Evolutionary conservation across 2,329 filamentous ascomycete genomes (phyloP), one percentile per base, ranked within the genome.

Genomic region (Mycocentrospora acerina): DNA sequence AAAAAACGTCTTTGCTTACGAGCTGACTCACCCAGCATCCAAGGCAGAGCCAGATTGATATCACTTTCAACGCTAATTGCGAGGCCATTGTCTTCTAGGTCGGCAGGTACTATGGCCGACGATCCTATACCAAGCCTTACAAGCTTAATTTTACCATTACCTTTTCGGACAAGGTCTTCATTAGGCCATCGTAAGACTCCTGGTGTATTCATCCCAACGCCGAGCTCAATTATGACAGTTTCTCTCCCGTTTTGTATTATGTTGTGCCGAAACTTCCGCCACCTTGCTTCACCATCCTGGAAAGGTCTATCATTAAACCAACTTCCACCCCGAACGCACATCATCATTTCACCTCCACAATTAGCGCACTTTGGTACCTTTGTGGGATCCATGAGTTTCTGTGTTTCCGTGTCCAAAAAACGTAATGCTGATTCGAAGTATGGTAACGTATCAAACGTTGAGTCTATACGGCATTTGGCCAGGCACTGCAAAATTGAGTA

Each of bases 401-500:
- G 58, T 11, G 53, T 54, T 4, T 38, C 34, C 1, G 44, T 37
- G 16, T 59, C 55, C 8, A 64, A 24, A 13, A 39, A 42, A 6
- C 54, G 48, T 1, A 50, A 34, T 2, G 55, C 61, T 3, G 35
- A 48, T 11, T 58, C 51, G 4, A 61, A 46, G n/a, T 44, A 55
- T 12, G 47, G 40, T 11, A 36, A 24, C 1, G 50, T 53, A 4
- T 42, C 34, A 14, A 55, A 56, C 5, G 54, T 57, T 3, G 64
- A 57, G 12, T 66, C 57, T 0, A 51, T 42, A 2, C 53, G 49
- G 35, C 63, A 67, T 16, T 57, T 59, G 1, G 35, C 44, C 7
- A 61, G 27, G 27, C 63, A 66, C 29, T 66, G 63, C 5, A 67
- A 38, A 2, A 62, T 42, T 1, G 48, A 37, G 26, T 66, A 67